Evolutionary conservation across 768 basidiomycete species (phyloP).

Genomic region (Termitomyces titanicus): DNA sequence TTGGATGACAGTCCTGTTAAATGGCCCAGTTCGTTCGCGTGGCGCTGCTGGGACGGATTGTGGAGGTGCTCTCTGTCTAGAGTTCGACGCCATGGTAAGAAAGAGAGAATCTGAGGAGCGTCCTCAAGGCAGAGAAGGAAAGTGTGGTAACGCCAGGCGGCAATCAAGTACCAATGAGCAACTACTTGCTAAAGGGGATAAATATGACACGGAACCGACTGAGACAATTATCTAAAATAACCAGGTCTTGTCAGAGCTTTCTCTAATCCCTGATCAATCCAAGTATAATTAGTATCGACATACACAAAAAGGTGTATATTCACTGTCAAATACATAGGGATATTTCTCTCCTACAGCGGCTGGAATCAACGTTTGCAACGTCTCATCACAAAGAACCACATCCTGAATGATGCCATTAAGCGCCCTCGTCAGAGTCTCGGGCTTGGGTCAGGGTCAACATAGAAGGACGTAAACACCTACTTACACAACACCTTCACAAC

Average conservation of each 20-base stretch:
- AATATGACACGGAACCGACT: too few species aligned
- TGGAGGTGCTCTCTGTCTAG: not conserved
- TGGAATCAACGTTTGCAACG: not conserved
- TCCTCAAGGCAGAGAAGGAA: not conserved
- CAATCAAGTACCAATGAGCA: not conserved
- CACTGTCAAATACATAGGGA: conserved; percentile 2
- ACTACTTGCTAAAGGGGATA: too few species aligned
- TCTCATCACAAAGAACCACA: not conserved
- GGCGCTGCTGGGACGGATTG: not conserved
- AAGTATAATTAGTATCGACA: not conserved
- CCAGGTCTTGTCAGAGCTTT: too few species aligned
- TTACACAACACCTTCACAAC: conserved; percentile 4
- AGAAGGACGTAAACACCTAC: conserved; percentile 5
- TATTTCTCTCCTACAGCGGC: not conserved
- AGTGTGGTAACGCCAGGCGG: not conserved
- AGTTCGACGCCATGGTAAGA: not conserved
- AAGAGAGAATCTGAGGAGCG: not conserved
- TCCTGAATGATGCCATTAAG: not conserved
- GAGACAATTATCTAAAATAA: too few species aligned
- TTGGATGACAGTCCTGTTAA: not conserved
- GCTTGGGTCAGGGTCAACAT: conserved; percentile 8
- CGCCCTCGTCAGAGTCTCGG: not conserved
- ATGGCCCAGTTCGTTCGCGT: not conserved
- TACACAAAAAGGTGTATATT: not conserved
- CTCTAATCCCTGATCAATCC: too few species aligned